A percentile compares a stretch with the other conserved stretches of the same genome.
Evolutionary conservation across 164 flowering plant genomes (phyloP).

Genomic region (Annona squamosa): DNA sequence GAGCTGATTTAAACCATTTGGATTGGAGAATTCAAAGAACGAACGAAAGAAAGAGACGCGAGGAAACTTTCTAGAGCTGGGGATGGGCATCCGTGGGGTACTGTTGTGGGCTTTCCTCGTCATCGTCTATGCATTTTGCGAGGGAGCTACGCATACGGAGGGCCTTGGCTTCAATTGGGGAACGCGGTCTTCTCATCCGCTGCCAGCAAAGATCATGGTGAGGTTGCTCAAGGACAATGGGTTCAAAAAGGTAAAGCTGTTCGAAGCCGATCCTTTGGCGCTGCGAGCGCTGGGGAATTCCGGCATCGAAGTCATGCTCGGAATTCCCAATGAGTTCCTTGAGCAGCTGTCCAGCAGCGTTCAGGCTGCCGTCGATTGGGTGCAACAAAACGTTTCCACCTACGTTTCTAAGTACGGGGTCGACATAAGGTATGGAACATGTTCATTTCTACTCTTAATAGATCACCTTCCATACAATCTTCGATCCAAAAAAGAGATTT

Average conservation of each 20-base stretch:
- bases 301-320: constrained; percentile 83
- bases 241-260: constrained; percentile 81
- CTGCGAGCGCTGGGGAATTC: constrained; percentile 67
- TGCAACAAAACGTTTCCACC: constrained; percentile 58
- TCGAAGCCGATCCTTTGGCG: constrained; percentile 72
- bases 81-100: constrained; percentile 21
- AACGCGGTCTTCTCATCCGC: constrained; percentile 52
- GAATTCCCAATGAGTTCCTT: constrained; percentile 79
- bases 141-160: constrained; percentile 6
- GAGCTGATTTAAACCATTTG: neutral
- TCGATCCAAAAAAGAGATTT: no score
- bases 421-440: constrained; percentile 57
- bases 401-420: constrained; percentile 60
- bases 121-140: constrained; percentile 13
- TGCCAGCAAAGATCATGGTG: constrained; percentile 58
- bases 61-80: neutral
- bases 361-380: constrained; percentile 59
- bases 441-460: neutral
- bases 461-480: no score
- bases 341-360: constrained; percentile 57
- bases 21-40: neutral
- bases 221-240: constrained; percentile 78
- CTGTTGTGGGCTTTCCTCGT: constrained; percentile 18
- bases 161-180: constrained; percentile 88
- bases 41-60: neutral